Evolutionary conservation across 2,329 filamentous ascomycete species (phyloP).

Genomic region (Phialocephala subalpina): DNA sequence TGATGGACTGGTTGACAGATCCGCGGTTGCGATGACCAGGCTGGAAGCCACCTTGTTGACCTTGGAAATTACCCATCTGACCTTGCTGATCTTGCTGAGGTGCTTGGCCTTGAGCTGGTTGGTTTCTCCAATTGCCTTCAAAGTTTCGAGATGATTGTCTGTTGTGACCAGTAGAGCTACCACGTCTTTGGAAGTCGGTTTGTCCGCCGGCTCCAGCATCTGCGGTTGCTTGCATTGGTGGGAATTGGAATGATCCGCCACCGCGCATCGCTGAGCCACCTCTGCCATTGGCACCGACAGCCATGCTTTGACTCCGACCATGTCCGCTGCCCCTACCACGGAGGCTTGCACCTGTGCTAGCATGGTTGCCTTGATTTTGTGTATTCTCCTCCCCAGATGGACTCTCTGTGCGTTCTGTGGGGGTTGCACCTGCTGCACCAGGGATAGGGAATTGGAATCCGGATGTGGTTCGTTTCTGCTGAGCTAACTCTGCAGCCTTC

Average conservation of each 20-base stretch:
- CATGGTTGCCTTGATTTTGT: conserved; percentile 36
- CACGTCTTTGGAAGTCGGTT: conserved; percentile 77
- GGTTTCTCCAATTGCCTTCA: conserved; percentile 97
- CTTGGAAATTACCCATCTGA: conserved; percentile 72
- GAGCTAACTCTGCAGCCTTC: conserved; percentile 94
- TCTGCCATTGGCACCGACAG: conserved; percentile 73
- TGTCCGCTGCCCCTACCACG: conserved; percentile 67
- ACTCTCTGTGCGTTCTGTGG: conserved; percentile 53
- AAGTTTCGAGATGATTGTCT: conserved; percentile 91
- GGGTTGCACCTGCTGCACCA: conserved; percentile 66
- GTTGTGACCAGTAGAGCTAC: conserved; percentile 74
- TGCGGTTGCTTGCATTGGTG: conserved; percentile 58
- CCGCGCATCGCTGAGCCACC: conserved; percentile 67
- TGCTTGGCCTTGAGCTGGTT: conserved; percentile 57
- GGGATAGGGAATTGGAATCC: conserved; percentile 94
- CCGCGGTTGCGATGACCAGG: conserved; percentile 87
- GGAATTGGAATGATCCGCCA: conserved; percentile 77
- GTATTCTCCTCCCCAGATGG: conserved; percentile 39
- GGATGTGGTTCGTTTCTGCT: conserved; percentile 94
- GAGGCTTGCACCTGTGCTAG: conserved; percentile 30
- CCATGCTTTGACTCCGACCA: conserved; percentile 91
- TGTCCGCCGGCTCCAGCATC: conserved; percentile 56
- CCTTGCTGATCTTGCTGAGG: conserved; percentile 58
- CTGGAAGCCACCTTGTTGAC: conserved; percentile 82
- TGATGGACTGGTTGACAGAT: conserved; percentile 88